phyloP scores from a whole-genome alignment of 1,284 basidiomycete genomes.

The Puccinia horiana region DNA sequence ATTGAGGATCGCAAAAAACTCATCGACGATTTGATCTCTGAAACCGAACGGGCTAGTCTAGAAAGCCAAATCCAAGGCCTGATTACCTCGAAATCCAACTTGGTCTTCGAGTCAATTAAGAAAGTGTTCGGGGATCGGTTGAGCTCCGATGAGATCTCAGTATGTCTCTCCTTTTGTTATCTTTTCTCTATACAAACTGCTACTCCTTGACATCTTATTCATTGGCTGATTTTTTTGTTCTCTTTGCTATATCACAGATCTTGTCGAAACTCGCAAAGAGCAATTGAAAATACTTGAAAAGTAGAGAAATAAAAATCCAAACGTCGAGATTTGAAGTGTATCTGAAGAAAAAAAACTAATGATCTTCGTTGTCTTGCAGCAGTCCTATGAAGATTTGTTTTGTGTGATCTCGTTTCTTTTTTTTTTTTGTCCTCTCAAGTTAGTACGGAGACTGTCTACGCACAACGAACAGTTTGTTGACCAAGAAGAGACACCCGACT shows the following conservation, averaged over 20 bases:
- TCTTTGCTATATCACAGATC: neutral
- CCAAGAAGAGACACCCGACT: too few relatives aligned
- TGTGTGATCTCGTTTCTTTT: too few relatives aligned
- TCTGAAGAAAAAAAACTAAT: too few relatives aligned
- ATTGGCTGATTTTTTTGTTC: neutral
- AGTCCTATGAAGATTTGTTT: too few relatives aligned
- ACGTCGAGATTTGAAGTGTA: too few relatives aligned
- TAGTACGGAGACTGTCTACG: too few relatives aligned
- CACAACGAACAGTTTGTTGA: too few relatives aligned
- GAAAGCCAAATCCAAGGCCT: constrained; percentile 13
- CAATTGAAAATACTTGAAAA: neutral
- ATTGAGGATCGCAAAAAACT: constrained; percentile 21
- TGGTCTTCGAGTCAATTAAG: constrained; percentile 41
- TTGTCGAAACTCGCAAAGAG: constrained; percentile 5
- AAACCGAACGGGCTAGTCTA: neutral
- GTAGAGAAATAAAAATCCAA: neutral
- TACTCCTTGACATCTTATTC: neutral
- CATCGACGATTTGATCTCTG: constrained; percentile 12
- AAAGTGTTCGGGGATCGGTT: constrained; percentile 42
- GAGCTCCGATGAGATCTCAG: constrained; percentile 33
- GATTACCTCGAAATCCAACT: neutral
- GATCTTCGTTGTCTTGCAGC: too few relatives aligned
- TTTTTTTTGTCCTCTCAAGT: too few relatives aligned
- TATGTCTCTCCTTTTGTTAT: neutral
- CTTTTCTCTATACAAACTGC: too few relatives aligned